Evolutionary conservation across 1,284 basidiomycete genomes (phyloP), one percentile per base, ranked within the genome.

Genomic region (Fomes fomentarius): DNA sequence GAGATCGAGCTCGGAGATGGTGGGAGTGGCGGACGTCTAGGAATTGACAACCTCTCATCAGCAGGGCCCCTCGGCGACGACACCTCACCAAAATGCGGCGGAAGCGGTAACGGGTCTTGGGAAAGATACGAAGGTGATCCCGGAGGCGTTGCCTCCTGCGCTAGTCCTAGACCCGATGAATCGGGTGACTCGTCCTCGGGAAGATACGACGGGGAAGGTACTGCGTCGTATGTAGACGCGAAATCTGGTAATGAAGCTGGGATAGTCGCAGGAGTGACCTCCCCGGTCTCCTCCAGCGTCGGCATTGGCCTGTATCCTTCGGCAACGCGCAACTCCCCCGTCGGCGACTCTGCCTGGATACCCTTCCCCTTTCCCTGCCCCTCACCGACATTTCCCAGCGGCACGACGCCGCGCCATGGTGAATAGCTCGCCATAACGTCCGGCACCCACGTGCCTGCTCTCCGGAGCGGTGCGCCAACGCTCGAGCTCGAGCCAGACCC

Each of bases 281-380:
- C 55, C 35, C 47, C 30, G 15, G 34, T 50, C 47, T 60, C 58
- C 47, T 31, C 22, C 17, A 60, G 21, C 47, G 58, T 60, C 17
- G 58, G 58, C 58, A 60, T 57, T 25, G 58, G 55, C 31, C 58
- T 41, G 50, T 57, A 60, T 39, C 46, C 58, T 9, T 60, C 58
- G n/a, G 55, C 42, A 5, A 50, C 42, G 22, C 58, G 58, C 11
- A 60, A 26, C 35, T 60, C 50, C 9, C 55, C 52, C 11, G 52
- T 34, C 4, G 58, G 58, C 19, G 58, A 60, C 43, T 50, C 50
- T 24, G 19, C n/a, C 33, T 33, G 11, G 14, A 30, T 17, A 14
- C 33, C 40, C 45, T 31, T 41, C 1, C 19, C 25, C 31, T 15
- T 34, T n/a, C 37, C 52, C 24, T 10, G 19, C 15, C 25, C 14